phyloP scores from a whole-genome alignment of 345 rosid species.

The Combretum micranthum region DNA sequence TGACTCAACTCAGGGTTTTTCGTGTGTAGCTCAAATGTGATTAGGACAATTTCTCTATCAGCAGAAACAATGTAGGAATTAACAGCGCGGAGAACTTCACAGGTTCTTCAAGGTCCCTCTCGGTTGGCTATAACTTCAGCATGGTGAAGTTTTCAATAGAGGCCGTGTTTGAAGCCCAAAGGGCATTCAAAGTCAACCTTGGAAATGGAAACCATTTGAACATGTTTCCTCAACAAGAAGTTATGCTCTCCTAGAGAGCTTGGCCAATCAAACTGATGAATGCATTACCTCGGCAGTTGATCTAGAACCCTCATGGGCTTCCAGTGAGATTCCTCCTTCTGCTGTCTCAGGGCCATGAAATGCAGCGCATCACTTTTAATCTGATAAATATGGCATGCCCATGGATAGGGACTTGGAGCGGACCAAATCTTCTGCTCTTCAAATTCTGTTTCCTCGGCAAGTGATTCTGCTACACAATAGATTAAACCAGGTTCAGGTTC shows the following conservation, averaged over 20 bases:
- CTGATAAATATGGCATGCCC: constrained; percentile 91
- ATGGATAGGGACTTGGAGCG: constrained; percentile 74
- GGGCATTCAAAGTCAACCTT: too few relatives aligned
- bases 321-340: constrained; percentile 67
- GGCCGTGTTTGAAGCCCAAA: too few relatives aligned
- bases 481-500: constrained; percentile 64
- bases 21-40: too few relatives aligned
- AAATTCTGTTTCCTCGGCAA: constrained; percentile 63
- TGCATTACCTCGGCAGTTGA: constrained; percentile 17
- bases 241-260: not conserved
- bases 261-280: not conserved
- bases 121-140: too few relatives aligned
- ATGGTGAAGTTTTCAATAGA: too few relatives aligned
- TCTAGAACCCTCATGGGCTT: constrained; percentile 61
- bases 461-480: constrained; percentile 58
- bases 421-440: constrained; percentile 91
- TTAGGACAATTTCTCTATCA: too few relatives aligned
- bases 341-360: constrained; percentile 70
- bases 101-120: too few relatives aligned
- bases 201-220: too few relatives aligned
- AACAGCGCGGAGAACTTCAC: too few relatives aligned
- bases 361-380: constrained; percentile 85
- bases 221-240: too few relatives aligned
- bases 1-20: too few relatives aligned
- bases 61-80: too few relatives aligned